Base-by-base conservation (phyloP, 2,329 filamentous ascomycete genomes). In the Pseudogymnoascus sp. region DNA sequence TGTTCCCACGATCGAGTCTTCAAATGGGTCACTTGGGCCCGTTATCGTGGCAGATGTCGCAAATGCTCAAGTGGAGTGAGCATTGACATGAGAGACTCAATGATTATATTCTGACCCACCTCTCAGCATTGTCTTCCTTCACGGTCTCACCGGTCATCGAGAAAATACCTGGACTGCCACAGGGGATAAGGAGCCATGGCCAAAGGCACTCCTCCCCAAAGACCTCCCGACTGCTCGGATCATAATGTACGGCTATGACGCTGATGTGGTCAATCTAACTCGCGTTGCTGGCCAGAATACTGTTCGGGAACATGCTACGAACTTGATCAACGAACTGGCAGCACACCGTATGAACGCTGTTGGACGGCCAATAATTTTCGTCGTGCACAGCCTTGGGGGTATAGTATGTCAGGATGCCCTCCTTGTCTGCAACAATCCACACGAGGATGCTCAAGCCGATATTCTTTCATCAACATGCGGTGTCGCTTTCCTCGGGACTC, bases 231-330 rank as follows among this genome's bases (percentile, higher is more conserved):
- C 63, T 1, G 71, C 72, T 16, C 71, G 74, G 12, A 67, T 77
- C 4, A 68, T 77, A 18, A 74, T 73, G 0, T 77, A 71, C 30
- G 75, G 75, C 14, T 78, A 78, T 59, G 67, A 74, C 61, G 69
- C 70, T 59, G 62, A 68, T 57, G 66, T 73, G 1, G 63, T 62
- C 4, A 63, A 68, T 43, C 69, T 50, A 11, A 50, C 25, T 18
- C 14, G 22, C 25, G 14, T 18, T 30, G 43, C 43, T 30, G 22
- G 43, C 5, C 22, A 30, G 8, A 50, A 50, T 25, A 50, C 43
- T 16, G 22, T 50, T 16, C 22, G 43, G 22, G 14, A 50, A 30
- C 43, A 50, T 2, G 22, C 43, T 2, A 30, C 2, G 43, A 50
- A 50, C 14, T 9, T 50, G 2, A 30, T 50, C n/a, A 50, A 50